A percentile compares a stretch with the other conserved stretches of the same genome.
Conservation (phyloP, 2,329 filamentous ascomycete genomes). For the Aspergillus transmontanensis region DNA sequence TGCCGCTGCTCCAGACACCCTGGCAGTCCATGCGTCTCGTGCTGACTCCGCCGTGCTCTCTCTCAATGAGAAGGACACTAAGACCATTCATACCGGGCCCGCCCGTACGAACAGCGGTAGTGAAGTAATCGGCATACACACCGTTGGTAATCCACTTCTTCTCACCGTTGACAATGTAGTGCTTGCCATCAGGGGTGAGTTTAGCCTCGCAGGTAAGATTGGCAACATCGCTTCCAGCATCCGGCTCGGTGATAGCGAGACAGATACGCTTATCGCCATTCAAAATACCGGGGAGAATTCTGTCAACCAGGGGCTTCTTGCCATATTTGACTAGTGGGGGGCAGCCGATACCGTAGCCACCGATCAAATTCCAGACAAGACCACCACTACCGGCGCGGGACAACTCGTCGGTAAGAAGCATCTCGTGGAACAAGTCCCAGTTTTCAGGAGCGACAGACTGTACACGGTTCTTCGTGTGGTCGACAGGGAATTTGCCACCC, state of each 20-base stretch:
- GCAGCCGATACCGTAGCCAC: slow-evolving; percentile 93
- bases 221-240: slow-evolving; percentile 92
- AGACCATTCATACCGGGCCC: slow-evolving; percentile 90
- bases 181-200: slow-evolving; percentile 91
- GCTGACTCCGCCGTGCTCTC: slow-evolving; percentile 77
- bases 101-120: slow-evolving; percentile 89
- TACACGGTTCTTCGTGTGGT: slow-evolving; percentile 72
- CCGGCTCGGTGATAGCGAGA: slow-evolving; percentile 93
- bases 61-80: slow-evolving; percentile 88
- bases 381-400: slow-evolving; percentile 87
- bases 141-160: slow-evolving; percentile 99
- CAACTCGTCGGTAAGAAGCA: slow-evolving; percentile 92
- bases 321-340: slow-evolving; percentile 92
- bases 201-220: slow-evolving; percentile 96
- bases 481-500: slow-evolving; percentile 73
- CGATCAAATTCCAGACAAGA: slow-evolving; percentile 94
- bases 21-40: slow-evolving; percentile 98
- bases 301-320: slow-evolving; percentile 78
- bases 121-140: slow-evolving; percentile 96
- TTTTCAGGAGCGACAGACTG: slow-evolving; percentile 80
- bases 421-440: slow-evolving; percentile 98
- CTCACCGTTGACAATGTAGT: slow-evolving; percentile 99
- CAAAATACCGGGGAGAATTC: slow-evolving; percentile 85
- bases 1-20: slow-evolving; percentile 92
- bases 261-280: slow-evolving; percentile 96